Base-by-base conservation (phyloP, 257 asterid species). In the Salvia miltiorrhiza region DNA sequence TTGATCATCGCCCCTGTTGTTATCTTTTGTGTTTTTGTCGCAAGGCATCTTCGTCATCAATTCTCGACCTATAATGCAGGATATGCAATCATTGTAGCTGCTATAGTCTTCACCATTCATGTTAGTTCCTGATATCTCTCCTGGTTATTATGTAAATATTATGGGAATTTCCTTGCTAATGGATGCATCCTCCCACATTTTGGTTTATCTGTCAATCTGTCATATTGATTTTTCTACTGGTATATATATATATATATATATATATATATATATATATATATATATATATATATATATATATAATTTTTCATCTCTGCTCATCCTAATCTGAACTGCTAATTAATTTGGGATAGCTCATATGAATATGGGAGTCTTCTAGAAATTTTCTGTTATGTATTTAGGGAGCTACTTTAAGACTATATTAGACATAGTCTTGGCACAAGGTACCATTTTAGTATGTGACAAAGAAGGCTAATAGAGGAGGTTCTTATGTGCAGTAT, bases 21-120 rank as follows among this genome's bases (percentile, higher is more conserved):
- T 68, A 65, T 86, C 83, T 94, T 91, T 79, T 94, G 97, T 82
- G 85, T 94, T 59, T 91, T 90, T 59, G 95, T 91, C 30, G 99
- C 95, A 69, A 82, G 96, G 78, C 97, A 86, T 86, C 89, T 91
- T 75, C 93, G 87, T 79, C 99, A 94, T 77, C 84, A 86, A 85
- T 89, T 90, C 76, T 63, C 89, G 7, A 57, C 93, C 45, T 69
- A 83, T 72, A 87, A 87, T 78, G 96, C 94, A 44, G 99, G 99
- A 91, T 91, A 91, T 76, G 93, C 94, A n/a, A 80, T 90, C 77
- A 19, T 87, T 66, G 74, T 81, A 72, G 90, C 77, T 9, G 79
- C 96, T 64, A 77, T 94, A 74, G 62, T 86, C 84, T 88, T 90
- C 86, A 85, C 96, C 44, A 67, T 89, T 73, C 55, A 86, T 58